Evolutionary conservation across 495 filamentous ascomycete species (phyloP), one percentile per base, ranked within the genome.

Genomic region (Daldinia vernicosa): DNA sequence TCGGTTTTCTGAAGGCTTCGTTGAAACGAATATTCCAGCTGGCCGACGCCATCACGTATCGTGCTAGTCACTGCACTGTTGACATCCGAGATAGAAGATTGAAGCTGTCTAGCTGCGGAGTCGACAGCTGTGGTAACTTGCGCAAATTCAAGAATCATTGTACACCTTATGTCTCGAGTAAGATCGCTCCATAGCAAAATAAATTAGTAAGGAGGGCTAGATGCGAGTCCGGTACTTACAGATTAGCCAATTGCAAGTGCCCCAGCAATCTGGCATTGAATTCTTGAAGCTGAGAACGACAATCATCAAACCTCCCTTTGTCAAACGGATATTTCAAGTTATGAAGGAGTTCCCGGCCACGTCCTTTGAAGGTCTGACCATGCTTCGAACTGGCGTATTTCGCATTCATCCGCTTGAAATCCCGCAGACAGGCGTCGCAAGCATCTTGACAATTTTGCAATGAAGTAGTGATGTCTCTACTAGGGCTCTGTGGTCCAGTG

Each of bases 241-340:
- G 59, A 1, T 50, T 37, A 28, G 63, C 35, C 12, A 68, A 58
- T 37, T 68, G 66, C 51, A 68, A 57, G 15, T 62, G 14, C 9
- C 37, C 58, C 0, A 63, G 30, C 2, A 68, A 22, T 19, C 1
- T 30, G 5, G 50, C 37, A 22, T 53, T n/a, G 43, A 63, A 69
- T 19, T 59, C 66, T n/a, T 27, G 52, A 17, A 69, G 59, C 24
- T 40, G 37, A 43, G 40, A 52, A 19, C 60, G 66, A n/a, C 63
- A 4, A 37, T 52, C 35, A 12, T 63, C 66, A 33, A 69, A 69
- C 4, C 59, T 40, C 6, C 33, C 37, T 28, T 63, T 69, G 15
- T 58, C 35, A 17, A 69, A 63, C 14, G 66, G 53, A 51, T 63
- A 69, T 35, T 69, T 69, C 1, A 69, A 51, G 17, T 30, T 11